Evolutionary conservation across 2,329 filamentous ascomycete species (phyloP).

Genomic region (Intubia oerlemansii): DNA sequence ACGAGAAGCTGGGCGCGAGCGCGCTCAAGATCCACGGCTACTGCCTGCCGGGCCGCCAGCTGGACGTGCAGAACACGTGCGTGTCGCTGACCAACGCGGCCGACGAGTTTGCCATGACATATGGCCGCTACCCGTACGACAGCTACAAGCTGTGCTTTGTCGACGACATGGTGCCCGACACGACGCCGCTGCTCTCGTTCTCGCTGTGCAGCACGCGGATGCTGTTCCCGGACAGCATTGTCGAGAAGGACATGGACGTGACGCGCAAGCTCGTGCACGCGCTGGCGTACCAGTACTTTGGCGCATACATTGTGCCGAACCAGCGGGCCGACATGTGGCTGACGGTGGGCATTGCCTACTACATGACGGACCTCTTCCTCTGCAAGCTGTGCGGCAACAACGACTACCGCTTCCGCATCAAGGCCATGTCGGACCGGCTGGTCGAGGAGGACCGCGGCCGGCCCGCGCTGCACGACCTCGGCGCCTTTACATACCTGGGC

Average conservation of each 20-base stretch:
- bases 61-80: conserved; percentile 74
- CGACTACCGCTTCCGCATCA: conserved; percentile 79
- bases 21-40: conserved; percentile 81
- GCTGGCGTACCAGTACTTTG: conserved; percentile 82
- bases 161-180: conserved; percentile 64
- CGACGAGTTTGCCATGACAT: conserved; percentile 78
- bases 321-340: conserved; percentile 70
- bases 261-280: conserved; percentile 66
- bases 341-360: conserved; percentile 74
- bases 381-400: conserved; percentile 83
- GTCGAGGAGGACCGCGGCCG: conserved; percentile 64
- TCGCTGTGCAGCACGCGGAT: conserved; percentile 74
- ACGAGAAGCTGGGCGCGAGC: conserved; percentile 73
- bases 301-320: conserved; percentile 76
- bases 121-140: conserved; percentile 76
- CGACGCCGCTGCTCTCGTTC: conserved; percentile 58
- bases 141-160: conserved; percentile 90
- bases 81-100: conserved; percentile 67
- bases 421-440: conserved; percentile 60
- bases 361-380: conserved; percentile 88
- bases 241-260: conserved; percentile 66
- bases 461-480: conserved; percentile 64
- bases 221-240: conserved; percentile 64
- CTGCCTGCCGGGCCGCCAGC: conserved; percentile 62
- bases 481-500: conserved; percentile 57